These are phyloP conservation scores for Balamuthia mandrillaris DNA, from an alignment of 208 protist genomes.

Conservation along the genomic window DNA sequence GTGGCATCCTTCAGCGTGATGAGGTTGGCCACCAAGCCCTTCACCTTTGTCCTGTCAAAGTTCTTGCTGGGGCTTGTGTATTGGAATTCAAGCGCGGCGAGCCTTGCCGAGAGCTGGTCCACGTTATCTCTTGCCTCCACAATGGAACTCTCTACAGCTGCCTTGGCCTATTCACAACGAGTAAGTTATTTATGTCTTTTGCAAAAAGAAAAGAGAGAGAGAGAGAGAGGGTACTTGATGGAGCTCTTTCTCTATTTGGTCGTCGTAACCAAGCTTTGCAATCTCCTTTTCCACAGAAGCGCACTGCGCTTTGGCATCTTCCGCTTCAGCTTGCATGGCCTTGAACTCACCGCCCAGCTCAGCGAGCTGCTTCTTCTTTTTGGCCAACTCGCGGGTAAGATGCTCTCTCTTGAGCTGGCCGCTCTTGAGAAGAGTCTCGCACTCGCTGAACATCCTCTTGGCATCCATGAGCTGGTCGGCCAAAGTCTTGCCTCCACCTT, in stretches of 20 bases:
- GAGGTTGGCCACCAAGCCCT: constrained; percentile 91
- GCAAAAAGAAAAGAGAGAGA: background rate
- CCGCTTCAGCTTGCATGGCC: background rate
- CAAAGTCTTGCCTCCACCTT: constrained; percentile 45
- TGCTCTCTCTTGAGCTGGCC: constrained; percentile 51
- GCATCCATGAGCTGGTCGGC: constrained; percentile 64
- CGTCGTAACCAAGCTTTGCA: background rate
- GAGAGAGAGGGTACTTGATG: background rate
- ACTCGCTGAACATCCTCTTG: constrained; percentile 19
- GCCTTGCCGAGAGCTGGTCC: background rate
- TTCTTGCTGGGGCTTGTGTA: constrained; percentile 65
- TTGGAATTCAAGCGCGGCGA: constrained; percentile 66
- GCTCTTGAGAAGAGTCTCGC: constrained; percentile 33
- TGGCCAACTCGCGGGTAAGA: constrained; percentile 21
- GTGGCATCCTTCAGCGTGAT: constrained; percentile 76
- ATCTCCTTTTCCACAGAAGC: constrained; percentile 46
- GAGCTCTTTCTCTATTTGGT: constrained; percentile 4
- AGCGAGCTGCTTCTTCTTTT: constrained; percentile 26
- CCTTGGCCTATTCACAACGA: constrained; percentile 18
- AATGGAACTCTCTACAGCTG: constrained; percentile 39
- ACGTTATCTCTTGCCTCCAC: background rate
- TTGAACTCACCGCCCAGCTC: constrained; percentile 10
- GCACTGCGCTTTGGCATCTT: constrained; percentile 49
- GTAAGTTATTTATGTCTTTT: constrained; percentile 23
- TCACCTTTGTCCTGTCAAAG: constrained; percentile 73